phyloP scores from a whole-genome alignment of 2,329 filamentous ascomycete species.

The Dothiorella sarmentorum region DNA sequence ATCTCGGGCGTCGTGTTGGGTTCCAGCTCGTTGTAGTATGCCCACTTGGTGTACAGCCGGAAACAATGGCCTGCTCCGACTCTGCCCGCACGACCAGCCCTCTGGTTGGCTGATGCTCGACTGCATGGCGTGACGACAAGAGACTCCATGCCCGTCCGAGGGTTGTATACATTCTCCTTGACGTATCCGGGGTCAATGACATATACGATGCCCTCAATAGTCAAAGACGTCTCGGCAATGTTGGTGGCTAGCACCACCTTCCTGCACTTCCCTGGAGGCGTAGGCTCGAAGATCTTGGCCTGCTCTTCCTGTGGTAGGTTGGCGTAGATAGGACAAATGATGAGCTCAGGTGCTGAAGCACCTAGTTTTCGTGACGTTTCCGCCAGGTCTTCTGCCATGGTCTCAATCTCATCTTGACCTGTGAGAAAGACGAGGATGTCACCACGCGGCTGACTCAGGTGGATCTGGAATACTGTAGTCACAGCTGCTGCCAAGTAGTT shows the following conservation, averaged over 20 bases:
- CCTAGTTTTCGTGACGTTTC: constrained; percentile 87
- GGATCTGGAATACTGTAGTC: constrained; percentile 92
- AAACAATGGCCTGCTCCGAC: constrained; percentile 92
- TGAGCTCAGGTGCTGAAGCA: constrained; percentile 76
- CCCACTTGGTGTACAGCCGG: constrained; percentile 87
- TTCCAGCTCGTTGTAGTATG: constrained; percentile 91
- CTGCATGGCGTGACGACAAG: constrained; percentile 89
- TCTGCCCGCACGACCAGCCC: constrained; percentile 87
- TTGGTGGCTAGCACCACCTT: constrained; percentile 96
- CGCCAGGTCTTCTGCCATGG: constrained; percentile 75
- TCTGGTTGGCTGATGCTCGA: constrained; percentile 86
- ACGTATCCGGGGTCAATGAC: constrained; percentile 95
- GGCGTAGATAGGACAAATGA: constrained; percentile 91
- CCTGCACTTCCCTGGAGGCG: constrained; percentile 68
- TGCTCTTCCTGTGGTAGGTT: constrained; percentile 89
- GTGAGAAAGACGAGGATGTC: constrained; percentile 95
- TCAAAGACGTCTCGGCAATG: constrained; percentile 93
- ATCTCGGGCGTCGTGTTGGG: constrained; percentile 92
- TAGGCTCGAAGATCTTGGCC: constrained; percentile 90
- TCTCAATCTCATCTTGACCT: constrained; percentile 93
- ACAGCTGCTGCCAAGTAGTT: constrained; percentile 91
- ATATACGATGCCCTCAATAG: constrained; percentile 93
- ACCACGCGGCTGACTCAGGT: constrained; percentile 74
- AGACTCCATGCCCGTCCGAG: constrained; percentile 86
- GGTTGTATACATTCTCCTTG: constrained; percentile 93